Evolutionary conservation across 2,329 filamentous ascomycete species (phyloP).

Genomic region (Penicillium sp.): DNA sequence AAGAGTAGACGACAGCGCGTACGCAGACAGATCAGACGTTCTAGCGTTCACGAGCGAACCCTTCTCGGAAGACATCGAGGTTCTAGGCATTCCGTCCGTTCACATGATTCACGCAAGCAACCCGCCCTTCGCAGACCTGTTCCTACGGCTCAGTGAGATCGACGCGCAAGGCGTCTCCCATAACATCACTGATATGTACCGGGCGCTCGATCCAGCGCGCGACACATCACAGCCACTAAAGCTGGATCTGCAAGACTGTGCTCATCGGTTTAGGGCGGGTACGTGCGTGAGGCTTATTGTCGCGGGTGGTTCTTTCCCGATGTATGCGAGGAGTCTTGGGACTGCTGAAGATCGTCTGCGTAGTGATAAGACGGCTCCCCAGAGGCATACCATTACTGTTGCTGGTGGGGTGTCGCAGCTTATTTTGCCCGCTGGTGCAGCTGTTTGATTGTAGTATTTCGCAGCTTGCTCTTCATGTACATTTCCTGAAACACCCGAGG

Average conservation of each 20-base stretch:
- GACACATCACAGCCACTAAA: constrained; percentile 8
- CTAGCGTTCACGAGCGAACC: constrained; percentile 15
- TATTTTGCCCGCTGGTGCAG: constrained; percentile 5
- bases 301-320: constrained; percentile 16
- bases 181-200: constrained; percentile 14
- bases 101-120: constrained; percentile 12
- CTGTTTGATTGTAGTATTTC: not conserved
- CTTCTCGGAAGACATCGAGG: constrained; percentile 7
- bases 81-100: constrained; percentile 10
- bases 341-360: constrained; percentile 13
- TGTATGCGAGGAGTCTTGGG: constrained; percentile 18
- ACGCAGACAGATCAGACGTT: constrained; percentile 12
- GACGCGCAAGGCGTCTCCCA: constrained; percentile 11
- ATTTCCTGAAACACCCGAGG: too few species aligned
- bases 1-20: constrained; percentile 16
- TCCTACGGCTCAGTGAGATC: constrained; percentile 15
- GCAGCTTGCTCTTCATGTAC: too few species aligned
- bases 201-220: constrained; percentile 12
- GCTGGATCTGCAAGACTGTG: constrained; percentile 12
- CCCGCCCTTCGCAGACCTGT: constrained; percentile 17
- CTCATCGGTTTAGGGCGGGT: constrained; percentile 11
- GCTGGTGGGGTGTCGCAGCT: constrained; percentile 14
- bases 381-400: constrained; percentile 12
- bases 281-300: constrained; percentile 12
- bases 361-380: constrained; percentile 7